Evolutionary conservation across 768 basidiomycete species (phyloP).

Genomic region (Sistotremastrum suecicum): DNA sequence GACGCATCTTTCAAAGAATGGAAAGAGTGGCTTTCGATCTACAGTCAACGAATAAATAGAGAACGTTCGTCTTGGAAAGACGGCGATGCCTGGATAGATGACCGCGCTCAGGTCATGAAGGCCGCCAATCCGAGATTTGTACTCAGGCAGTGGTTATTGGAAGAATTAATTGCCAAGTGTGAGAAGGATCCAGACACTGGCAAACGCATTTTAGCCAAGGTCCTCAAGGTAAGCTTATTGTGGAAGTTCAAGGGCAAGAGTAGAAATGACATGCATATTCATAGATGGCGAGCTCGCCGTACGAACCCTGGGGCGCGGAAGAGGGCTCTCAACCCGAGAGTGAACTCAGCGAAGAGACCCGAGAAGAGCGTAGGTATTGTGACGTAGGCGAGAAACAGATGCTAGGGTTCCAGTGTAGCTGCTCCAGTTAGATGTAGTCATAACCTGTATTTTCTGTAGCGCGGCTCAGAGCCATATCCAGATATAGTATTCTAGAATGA

Average conservation of each 20-base stretch:
- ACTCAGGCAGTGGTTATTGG: constrained; percentile 88
- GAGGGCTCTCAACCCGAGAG: constrained; percentile 28
- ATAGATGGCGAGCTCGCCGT: constrained; percentile 81
- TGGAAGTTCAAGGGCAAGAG: constrained; percentile 1
- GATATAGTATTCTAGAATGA: no score
- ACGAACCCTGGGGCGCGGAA: constrained; percentile 78
- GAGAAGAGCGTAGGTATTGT: constrained; percentile 64
- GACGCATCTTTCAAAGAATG: constrained; percentile 2
- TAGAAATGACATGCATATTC: constrained; percentile 1
- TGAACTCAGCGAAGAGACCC: constrained; percentile 40
- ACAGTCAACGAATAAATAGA: no score
- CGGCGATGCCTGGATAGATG: no score
- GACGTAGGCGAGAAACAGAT: constrained; percentile 59
- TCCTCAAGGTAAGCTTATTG: constrained; percentile 51
- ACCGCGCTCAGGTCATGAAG: constrained; percentile 19
- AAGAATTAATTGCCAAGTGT: constrained; percentile 74
- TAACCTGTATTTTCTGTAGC: no score
- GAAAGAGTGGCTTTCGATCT: background rate
- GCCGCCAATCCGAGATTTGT: constrained; percentile 81
- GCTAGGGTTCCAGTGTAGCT: constrained; percentile 89
- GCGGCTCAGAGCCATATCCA: no score
- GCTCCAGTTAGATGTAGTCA: constrained; percentile 48
- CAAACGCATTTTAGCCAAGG: constrained; percentile 59
- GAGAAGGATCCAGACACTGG: constrained; percentile 52
- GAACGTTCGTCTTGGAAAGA: no score